Base-by-base conservation (phyloP, 306 rosid genomes). In the Cicer yamashitae region DNA sequence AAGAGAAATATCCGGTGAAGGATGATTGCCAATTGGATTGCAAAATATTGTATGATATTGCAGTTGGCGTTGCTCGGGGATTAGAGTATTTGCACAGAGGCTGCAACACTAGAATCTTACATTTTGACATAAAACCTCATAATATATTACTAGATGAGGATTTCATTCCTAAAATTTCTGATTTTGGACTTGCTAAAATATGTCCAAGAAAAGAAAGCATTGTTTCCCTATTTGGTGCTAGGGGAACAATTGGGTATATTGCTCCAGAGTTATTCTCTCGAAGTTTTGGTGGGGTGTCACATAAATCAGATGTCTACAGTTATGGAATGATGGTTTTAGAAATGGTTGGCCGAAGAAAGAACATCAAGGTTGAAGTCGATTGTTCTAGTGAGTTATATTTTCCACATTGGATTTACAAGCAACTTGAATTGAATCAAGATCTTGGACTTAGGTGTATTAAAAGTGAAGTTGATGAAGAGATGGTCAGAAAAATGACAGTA, bases 131-230 rank as follows among this genome's bases (percentile, higher is more conserved):
- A 11, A 74, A 74, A 18, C 79, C 79, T 38, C 79, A 74, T 6
- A 74, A 62, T 22, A 50, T 74, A 68, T 22, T 82, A 5, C 17
- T 82, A 0, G 86, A 82, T 11, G 77, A 67, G 20, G 40, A 82
- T 67, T 80, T 87, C 0, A 40, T 43, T 0, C 88, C 87, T 0
- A 84, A 82, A 44, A 77, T 84, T 43, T 53, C 87, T 0, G 91
- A 87, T 53, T 87, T 87, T 10, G 88, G 88, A 25, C 87, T 84
- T 34, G 82, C 88, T 7, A 87, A 79, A 77, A 37, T 87, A 4
- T 87, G 88, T 6, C 34, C 18, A 0, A 53, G n/a, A 4, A 62
- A 66, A 0, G 87, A 79, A 7, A 87, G 88, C 3, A 38, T 54
- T 1, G 64, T 84, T 6, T 87, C 88, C 0, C 39, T 77, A 59